A percentile compares a stretch with the other conserved stretches of the same genome.
phyloP scores from a whole-genome alignment of 1,284 basidiomycete species.

The Ustilago cynodontis region DNA sequence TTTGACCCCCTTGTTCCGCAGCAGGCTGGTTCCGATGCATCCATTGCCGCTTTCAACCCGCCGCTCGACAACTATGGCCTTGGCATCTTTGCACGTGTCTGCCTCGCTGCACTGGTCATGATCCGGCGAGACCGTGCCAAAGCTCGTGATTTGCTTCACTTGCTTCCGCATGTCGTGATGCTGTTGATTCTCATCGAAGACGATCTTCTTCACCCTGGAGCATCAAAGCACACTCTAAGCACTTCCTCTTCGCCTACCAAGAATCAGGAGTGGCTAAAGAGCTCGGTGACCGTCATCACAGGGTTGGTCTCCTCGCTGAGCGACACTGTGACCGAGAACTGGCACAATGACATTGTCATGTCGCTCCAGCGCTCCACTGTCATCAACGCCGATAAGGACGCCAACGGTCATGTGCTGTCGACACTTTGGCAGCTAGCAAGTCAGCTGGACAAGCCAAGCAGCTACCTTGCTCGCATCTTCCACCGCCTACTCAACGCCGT shows the following conservation, averaged over 20 bases:
- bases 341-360: slow-evolving; percentile 48
- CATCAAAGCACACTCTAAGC: slow-evolving; percentile 43
- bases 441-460: slow-evolving; percentile 16
- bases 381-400: slow-evolving; percentile 30
- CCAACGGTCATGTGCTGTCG: slow-evolving; percentile 37
- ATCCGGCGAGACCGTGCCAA: slow-evolving; percentile 77
- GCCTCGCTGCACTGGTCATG: slow-evolving; percentile 76
- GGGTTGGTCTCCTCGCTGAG: slow-evolving; percentile 43
- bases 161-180: slow-evolving; percentile 70
- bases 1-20: slow-evolving; percentile 41
- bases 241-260: slow-evolving; percentile 7
- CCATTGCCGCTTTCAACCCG: slow-evolving; percentile 5
- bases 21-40: neutral
- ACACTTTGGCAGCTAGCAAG: slow-evolving; percentile 34
- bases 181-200: slow-evolving; percentile 70
- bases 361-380: slow-evolving; percentile 31
- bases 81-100: slow-evolving; percentile 77
- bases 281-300: slow-evolving; percentile 47
- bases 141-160: slow-evolving; percentile 76
- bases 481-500: slow-evolving; percentile 59
- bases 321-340: slow-evolving; percentile 35
- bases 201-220: slow-evolving; percentile 71
- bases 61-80: slow-evolving; percentile 74
- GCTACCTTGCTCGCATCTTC: slow-evolving; percentile 57
- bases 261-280: slow-evolving; percentile 38